Evolutionary conservation across 306 rosid genomes (phyloP), one percentile per base, ranked within the genome.

Genomic region (Senna tora): DNA sequence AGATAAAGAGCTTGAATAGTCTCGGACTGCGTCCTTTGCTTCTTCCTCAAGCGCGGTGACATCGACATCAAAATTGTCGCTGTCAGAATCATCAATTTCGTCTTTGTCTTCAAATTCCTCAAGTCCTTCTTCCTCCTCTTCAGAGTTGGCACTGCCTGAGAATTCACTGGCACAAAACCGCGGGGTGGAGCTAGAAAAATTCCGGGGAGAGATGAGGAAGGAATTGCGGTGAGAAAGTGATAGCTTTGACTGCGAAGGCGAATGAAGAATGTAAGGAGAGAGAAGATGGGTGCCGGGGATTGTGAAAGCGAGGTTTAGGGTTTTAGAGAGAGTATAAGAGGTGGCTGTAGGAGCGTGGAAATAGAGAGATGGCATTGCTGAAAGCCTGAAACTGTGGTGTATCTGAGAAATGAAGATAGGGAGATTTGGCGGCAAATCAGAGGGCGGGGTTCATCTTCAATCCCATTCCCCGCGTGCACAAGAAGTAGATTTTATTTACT

Each of bases 1-100:
- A 61, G 90, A 84, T 46, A 91, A 73, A 47, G 92, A 82, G 70
- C 70, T 71, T 33, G 97, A 86, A 72, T 87, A 94, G 25, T 87
- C 95, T 43, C 75, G 79, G 46, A 64, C 85, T 14, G 77, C 86
- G 20, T 84, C 81, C 69, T 80, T 77, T 1, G 98, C 98, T 80
- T 89, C 91, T 75, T 81, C 72, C 77, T 91, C 96, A 12, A 94
- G 85, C 5, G 81, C 81, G 17, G 58, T 43, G 71, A 80, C 80
- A 45, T 94, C 92, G 34, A 84, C 38, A 6, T 62, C 86, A 17
- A 39, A 53, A 5, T 61, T 67, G 12, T 74, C 77, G 32, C 61
- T 73, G 61, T 77, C 90, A 6, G 71, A 60, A 45, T 78, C 81
- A 17, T 84, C 78, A 41, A 5, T 43, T 17, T 71, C 66, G 17